Evolutionary conservation across 768 basidiomycete genomes (phyloP), one percentile per base, ranked within the genome.

Genomic region (Trametes cinnabarina): DNA sequence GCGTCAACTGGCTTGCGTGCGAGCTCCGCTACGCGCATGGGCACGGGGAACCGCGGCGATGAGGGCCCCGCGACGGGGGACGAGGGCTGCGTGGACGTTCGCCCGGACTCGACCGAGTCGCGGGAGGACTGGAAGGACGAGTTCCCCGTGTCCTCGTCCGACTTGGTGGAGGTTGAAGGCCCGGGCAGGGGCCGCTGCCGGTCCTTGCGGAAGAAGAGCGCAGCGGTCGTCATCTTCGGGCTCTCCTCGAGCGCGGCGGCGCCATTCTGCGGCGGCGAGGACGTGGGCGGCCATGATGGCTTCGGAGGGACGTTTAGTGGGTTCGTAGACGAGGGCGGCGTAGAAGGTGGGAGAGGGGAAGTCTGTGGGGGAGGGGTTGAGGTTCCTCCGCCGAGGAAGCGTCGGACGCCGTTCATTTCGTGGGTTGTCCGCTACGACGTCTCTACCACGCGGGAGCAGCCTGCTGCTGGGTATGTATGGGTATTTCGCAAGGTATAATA

Each of bases 381-480:
- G 62, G 52, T 55, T 65, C 74, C 76, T 54, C 77, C 78, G 58
- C 73, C 74, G 55, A 87, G 78, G 63, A 88, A 77, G 73, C 84
- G 81, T 65, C 85, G 86, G 61, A 88, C 85, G 66, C 85, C 85
- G 79, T 88, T 86, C 87, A 88, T 88, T 17, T 58, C 51, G 44
- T 32, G 30, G n/a, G 40, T 51, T 46, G 35, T 20, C 51, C 49
- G 34, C 58, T 42, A 50, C 25, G 30, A 39, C 30, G 47, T 47
- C 20, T 32, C 39, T 53, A 48, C 26, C 52, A 25, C 40, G 39
- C 22, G 37, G n/a, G 41, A 28, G 55, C 60, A 61, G 60, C 60
- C 60, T 57, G 60, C 60, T 61, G 60, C 55, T 55, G 47, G 52
- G 48, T 49, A 44, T 50, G 22, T 22, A 28, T 35, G 37, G 43